A percentile compares a stretch with the other conserved stretches of the same genome.
Evolutionary conservation across 495 filamentous ascomycete genomes (phyloP).

Genomic region (Neurospora tetraspora): DNA sequence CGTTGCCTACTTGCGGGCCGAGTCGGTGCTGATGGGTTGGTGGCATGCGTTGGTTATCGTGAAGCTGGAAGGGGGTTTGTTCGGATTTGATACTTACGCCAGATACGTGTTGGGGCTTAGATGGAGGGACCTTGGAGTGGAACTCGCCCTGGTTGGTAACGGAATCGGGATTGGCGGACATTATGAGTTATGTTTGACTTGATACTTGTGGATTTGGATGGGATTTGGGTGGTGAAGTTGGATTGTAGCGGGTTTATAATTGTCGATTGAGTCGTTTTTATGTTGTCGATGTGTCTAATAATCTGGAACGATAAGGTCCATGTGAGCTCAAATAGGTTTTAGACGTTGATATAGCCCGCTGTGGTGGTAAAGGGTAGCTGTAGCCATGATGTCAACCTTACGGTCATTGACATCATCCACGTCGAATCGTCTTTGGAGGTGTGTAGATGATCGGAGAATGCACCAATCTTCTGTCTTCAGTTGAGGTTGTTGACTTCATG

Average conservation of each 20-base stretch:
- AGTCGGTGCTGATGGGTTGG: constrained; percentile 48
- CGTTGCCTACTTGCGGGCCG: constrained; percentile 49
- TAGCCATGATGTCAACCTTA: background rate
- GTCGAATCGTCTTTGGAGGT: background rate
- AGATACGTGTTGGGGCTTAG: constrained; percentile 36
- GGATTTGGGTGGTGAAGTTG: background rate
- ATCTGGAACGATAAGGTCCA: background rate
- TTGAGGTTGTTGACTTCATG: background rate
- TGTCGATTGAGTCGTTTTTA: background rate
- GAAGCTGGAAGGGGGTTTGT: background rate
- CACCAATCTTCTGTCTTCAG: background rate
- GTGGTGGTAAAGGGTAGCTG: background rate
- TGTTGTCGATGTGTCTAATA: background rate
- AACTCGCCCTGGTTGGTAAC: constrained; percentile 50
- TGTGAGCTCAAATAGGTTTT: constrained; percentile 13
- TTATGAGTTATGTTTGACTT: constrained; percentile 10
- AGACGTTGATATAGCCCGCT: background rate
- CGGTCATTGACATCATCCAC: background rate
- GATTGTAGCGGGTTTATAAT: background rate
- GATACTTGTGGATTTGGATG: background rate
- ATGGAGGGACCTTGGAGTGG: constrained; percentile 36
- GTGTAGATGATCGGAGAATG: background rate
- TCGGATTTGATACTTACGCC: constrained; percentile 37
- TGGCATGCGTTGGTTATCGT: background rate
- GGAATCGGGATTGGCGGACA: constrained; percentile 49